A percentile compares a stretch with the other conserved stretches of the same genome.
Evolutionary conservation across 164 flowering plant species (phyloP).

Genomic region (Chimonanthus salicifolius): DNA sequence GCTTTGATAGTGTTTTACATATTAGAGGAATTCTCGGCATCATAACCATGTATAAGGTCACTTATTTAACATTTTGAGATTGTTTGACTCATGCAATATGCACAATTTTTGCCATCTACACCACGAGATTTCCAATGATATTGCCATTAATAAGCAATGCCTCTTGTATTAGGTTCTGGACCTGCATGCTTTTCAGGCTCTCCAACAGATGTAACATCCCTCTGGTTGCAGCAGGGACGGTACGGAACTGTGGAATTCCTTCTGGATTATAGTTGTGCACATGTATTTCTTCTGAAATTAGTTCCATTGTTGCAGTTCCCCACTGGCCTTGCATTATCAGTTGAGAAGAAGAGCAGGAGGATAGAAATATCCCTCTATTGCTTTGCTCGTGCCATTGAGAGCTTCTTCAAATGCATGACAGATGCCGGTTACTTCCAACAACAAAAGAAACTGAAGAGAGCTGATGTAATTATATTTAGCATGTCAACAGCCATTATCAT

Average conservation of each 20-base stretch:
- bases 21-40: too few relatives aligned
- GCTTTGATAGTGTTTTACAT: too few relatives aligned
- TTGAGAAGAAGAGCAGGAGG: constrained; percentile 94
- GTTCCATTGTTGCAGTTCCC: constrained; percentile 58
- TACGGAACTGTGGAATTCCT: constrained; percentile 15
- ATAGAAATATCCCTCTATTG: constrained; percentile 94
- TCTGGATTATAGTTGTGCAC: neutral
- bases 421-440: constrained; percentile 62
- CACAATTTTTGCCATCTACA: neutral
- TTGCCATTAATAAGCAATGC: neutral
- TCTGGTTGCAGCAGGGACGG: constrained; percentile 89
- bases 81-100: neutral
- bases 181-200: constrained; percentile 75
- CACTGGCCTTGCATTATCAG: constrained; percentile 80
- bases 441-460: constrained; percentile 60
- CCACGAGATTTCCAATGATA: neutral
- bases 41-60: too few relatives aligned
- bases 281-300: constrained; percentile 1
- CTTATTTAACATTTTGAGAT: neutral
- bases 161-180: constrained; percentile 67
- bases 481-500: constrained; percentile 90
- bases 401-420: constrained; percentile 84
- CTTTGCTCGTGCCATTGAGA: constrained; percentile 87
- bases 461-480: constrained; percentile 81
- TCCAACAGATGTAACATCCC: constrained; percentile 74